These are phyloP conservation scores for Fusarium pseudograminearum DNA, from an alignment of 2,329 filamentous ascomycete species.

Conservation along the genomic window DNA sequence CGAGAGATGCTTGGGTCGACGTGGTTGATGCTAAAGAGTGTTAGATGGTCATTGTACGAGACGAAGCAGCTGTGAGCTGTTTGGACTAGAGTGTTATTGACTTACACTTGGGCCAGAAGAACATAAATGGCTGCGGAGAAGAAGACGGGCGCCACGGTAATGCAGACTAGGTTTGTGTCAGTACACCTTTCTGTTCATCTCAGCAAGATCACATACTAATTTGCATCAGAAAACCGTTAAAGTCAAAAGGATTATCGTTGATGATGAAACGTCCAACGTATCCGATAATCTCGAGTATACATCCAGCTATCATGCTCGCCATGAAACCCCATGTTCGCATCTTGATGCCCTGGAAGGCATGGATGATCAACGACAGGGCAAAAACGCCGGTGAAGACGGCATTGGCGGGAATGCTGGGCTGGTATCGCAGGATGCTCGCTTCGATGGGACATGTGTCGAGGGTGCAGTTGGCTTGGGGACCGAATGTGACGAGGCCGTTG, in stretches of 20 bases:
- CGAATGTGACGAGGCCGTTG: conserved; percentile 43
- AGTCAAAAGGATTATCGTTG: conserved; percentile 66
- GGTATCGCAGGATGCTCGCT: conserved; percentile 43
- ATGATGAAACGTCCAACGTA: conserved; percentile 70
- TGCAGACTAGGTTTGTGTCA: conserved; percentile 46
- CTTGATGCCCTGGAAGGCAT: conserved; percentile 39
- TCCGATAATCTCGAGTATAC: conserved; percentile 68
- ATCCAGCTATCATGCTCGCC: conserved; percentile 64
- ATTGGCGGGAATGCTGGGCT: conserved; percentile 39
- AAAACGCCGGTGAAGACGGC: conserved; percentile 40
- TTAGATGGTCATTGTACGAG: not conserved
- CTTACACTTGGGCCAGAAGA: conserved; percentile 48
- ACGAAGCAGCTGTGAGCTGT: too few relatives aligned
- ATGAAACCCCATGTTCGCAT: conserved; percentile 55
- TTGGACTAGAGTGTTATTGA: not conserved
- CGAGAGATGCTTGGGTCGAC: conserved; percentile 44
- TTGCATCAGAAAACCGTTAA: conserved; percentile 72
- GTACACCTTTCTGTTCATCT: not conserved
- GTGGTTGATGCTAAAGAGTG: conserved; percentile 34
- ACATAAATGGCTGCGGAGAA: conserved; percentile 49
- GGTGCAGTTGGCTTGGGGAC: conserved; percentile 43
- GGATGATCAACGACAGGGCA: conserved; percentile 32
- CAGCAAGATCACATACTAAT: conserved; percentile 60
- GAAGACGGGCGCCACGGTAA: conserved; percentile 50
- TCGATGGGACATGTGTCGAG: conserved; percentile 44